Base-by-base conservation (phyloP, 148 eudicot genomes). In the Fallopia convolvulus region DNA sequence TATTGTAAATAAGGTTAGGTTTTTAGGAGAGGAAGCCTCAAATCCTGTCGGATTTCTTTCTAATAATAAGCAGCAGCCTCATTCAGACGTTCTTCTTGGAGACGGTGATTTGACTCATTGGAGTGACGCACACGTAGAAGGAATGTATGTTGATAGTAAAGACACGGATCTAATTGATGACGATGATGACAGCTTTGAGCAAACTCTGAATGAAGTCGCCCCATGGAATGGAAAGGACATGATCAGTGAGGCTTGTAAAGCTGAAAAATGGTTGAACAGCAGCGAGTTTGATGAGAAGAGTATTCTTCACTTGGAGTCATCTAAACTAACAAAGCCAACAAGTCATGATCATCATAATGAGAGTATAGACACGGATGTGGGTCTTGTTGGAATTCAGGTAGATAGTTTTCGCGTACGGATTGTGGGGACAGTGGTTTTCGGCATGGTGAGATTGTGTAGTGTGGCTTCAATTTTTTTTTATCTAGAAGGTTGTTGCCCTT, bases 131-230 rank as follows among this genome's bases (percentile, higher is more conserved):
- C 88, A 88, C 77, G 89, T 82, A 70, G 89, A 86, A 21, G 72
- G 86, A 70, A 81, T 91, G 42, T 93, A 89, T 80, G 90, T 86
- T 1, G 85, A 88, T 81, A 88, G 88, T 18, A 91, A 91, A 81
- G 90, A 87, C 65, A 85, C 85, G 18, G 93, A 91, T 72, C 76
- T 90, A 56, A 88, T 94, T 11, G 97, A 92, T 44, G 99, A 94
- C 14, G 97, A 92, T 63, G 99, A 92, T 39, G 97, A 89, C 82
- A 89, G 94, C 81, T 94, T 94, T 83, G 97, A 85, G 47, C 83
- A 89, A 75, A 89, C 99, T 12, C 88, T 94, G 33, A 88, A 92
- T 44, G 97, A 90, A 72, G 97, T 92, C 75, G 92, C 86, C 58
- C 81, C 93, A 1, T 94, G 99, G 99, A 90, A 87, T 74, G 89